Evolutionary conservation across 306 rosid genomes (phyloP).

Genomic region (Urtica urens): DNA sequence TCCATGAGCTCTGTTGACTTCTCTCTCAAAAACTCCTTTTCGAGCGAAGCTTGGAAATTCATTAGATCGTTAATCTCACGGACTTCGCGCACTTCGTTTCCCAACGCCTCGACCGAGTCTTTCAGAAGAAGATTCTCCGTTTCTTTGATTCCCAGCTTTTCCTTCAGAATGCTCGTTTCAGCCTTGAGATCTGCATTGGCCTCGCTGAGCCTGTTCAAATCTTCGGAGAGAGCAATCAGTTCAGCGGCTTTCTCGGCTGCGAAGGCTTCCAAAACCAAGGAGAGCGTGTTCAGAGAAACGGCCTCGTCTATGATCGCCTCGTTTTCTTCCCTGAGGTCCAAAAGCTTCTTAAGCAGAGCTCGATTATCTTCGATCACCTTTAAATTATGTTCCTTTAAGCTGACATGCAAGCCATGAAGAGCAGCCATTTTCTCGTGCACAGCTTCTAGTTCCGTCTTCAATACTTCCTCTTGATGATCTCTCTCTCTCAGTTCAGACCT

Average conservation of each 20-base stretch:
- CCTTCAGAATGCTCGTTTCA: constrained; percentile 38
- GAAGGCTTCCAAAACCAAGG: constrained; percentile 50
- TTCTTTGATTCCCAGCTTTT: constrained; percentile 42
- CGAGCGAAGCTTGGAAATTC: constrained; percentile 31
- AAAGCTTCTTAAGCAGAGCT: constrained; percentile 34
- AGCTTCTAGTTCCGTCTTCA: constrained; percentile 39
- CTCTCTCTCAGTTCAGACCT: constrained; percentile 36
- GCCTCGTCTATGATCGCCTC: constrained; percentile 43
- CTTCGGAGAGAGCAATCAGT: constrained; percentile 39
- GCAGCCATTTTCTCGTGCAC: constrained; percentile 35
- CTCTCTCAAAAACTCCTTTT: constrained; percentile 31
- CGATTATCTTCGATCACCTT: constrained; percentile 52
- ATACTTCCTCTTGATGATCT: constrained; percentile 38
- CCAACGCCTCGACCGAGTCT: constrained; percentile 36
- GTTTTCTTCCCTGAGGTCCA: constrained; percentile 52
- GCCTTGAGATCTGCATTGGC: constrained; percentile 40
- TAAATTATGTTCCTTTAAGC: constrained; percentile 47
- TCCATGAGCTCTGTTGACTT: constrained; percentile 50
- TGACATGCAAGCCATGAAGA: constrained; percentile 31
- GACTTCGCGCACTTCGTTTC: constrained; percentile 38
- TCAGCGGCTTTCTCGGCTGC: constrained; percentile 48
- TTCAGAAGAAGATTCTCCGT: constrained; percentile 41
- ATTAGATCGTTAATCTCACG: constrained; percentile 37
- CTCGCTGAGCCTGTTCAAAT: constrained; percentile 30
- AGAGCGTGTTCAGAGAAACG: constrained; percentile 38